These are phyloP conservation scores for Saccharomycopsis hybrid DNA, from an alignment of 1,139 yeast genomes.

Conservation along the genomic window DNA sequence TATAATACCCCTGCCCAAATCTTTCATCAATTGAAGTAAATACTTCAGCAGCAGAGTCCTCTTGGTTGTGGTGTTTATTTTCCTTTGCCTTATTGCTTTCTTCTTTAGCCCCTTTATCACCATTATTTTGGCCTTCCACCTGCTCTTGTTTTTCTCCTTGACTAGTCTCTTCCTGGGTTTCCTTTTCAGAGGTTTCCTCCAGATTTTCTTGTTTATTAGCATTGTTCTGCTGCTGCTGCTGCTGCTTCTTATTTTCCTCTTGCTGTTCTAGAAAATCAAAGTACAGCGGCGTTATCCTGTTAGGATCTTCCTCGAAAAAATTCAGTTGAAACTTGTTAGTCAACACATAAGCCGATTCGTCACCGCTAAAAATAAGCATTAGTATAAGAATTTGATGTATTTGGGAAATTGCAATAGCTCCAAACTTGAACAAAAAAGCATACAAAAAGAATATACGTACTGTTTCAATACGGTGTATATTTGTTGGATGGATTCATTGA, in stretches of 20 bases:
- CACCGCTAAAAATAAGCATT: slow-evolving; percentile 1
- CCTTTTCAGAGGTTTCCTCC: too few relatives aligned
- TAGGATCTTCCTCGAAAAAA: slow-evolving; percentile 42
- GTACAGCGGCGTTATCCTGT: slow-evolving; percentile 38
- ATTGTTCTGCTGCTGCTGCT: too few relatives aligned
- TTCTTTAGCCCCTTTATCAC: slow-evolving; percentile 24
- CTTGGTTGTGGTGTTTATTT: not conserved
- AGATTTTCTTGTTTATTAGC: too few relatives aligned
- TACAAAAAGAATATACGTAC: slow-evolving; percentile 3
- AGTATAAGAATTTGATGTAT: not conserved
- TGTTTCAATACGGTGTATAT: slow-evolving; percentile 4
- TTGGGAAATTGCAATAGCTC: not conserved
- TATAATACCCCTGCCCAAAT: slow-evolving; percentile 34
- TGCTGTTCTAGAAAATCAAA: slow-evolving; percentile 27
- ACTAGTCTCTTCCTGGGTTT: too few relatives aligned
- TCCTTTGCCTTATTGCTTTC: not conserved
- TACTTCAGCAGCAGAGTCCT: not conserved
- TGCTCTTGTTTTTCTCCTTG: slow-evolving; percentile 21
- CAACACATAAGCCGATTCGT: slow-evolving; percentile 28
- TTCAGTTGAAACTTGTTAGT: slow-evolving; percentile 38
- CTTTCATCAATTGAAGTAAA: slow-evolving; percentile 32
- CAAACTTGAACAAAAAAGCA: not conserved
- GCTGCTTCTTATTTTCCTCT: slow-evolving; percentile 24
- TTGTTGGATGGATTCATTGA: slow-evolving; percentile 5
- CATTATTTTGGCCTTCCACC: slow-evolving; percentile 25